Base-by-base conservation (phyloP, 2,329 filamentous ascomycete genomes). In the Botrytis fragariae region DNA sequence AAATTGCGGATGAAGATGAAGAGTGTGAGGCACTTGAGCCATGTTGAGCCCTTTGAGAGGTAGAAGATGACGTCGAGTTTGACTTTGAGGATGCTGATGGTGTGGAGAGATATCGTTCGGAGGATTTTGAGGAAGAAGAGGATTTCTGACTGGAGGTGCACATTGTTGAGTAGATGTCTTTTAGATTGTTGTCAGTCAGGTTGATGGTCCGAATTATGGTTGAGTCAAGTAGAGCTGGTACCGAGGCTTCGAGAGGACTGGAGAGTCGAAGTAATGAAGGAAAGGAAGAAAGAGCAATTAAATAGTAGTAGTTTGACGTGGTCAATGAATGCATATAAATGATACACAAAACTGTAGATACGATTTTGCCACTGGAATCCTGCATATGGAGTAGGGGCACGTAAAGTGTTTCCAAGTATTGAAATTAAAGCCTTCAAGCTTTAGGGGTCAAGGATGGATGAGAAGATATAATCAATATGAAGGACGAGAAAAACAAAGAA, bases 41-140 rank as follows among this genome's bases (percentile, higher is more conserved):
- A 32, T 57, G 37, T 3, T 48, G 45, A 4, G 20, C 69, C 8
- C 65, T 67, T 45, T 32, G 69, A n/a, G 69, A 72, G 35, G 69
- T 37, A 20, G 69, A 67, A 14, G 69, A 67, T n/a, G 60, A 54
- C 32, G 61, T 44, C 8, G 69, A 59, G 7, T 54, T n/a, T 29
- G 45, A 35, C 14, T 72, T 72, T 51, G 61, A 54, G n/a, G 61
- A 57, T 29, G 37, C 42, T 10, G 69, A 67, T 29, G 61, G 68
- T 20, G 68, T 57, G 12, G n/a, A 45, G n/a, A 65, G 10, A 45
- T 42, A 45, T 45, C 44, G n/a, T 35, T 61, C n/a, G 54, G 68
- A 70, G 39, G 54, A 61, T 35, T 18, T 25, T 12, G 68, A 44
- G 39, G 68, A 69, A 44, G 48, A 60, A 25, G 54, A n/a, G 39